Evolutionary conservation across 495 filamentous ascomycete genomes (phyloP), one percentile per base, ranked within the genome.

Genomic region (Aspergillus haitiensis): DNA sequence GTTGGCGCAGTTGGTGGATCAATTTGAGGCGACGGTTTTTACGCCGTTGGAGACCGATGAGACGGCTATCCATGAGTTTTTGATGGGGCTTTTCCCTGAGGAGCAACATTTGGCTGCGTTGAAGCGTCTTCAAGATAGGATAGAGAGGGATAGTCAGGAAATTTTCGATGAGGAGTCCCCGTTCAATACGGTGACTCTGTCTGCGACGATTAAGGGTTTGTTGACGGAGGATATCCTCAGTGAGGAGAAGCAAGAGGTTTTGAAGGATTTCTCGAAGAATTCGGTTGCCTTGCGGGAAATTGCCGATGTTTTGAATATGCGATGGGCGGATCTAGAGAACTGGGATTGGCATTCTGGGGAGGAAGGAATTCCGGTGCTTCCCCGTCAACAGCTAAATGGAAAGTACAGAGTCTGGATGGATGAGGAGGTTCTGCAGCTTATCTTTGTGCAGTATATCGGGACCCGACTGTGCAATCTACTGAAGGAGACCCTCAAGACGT

Each of bases 371-470:
- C 69, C 74, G 0, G 67, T 86, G 5, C 59, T 71, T 12, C 79
- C 82, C 55, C 72, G 81, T 12, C 76, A 82, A 27, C 75, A 83
- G 51, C 64, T 86, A 6, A 84, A 81, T 56, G 82, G 83, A 3
- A 72, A 75, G 45, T 82, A 81, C 52, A 74, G 76, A 33, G 71
- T 87, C 18, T 79, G 77, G 65, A 84, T 86, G 76, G 80, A 86
- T 37, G 82, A 86, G 50, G 84, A 86, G 45, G 70, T 86, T 5
- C 68, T 86, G 6, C 81, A 86, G 63, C 82, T 84, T 2, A 78
- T 88, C n/a, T 83, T 88, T 56, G 70, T 84, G 6, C 80, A 87
- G 51, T 83, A 79, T 59, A 79, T 88, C 59, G 84, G 83, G 12
- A 67, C 82, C 0, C 81, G 80, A 45, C 80, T 81, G 72, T 81